Evolutionary conservation across 441 rosid species (phyloP).

Genomic region (Manihot esculenta): DNA sequence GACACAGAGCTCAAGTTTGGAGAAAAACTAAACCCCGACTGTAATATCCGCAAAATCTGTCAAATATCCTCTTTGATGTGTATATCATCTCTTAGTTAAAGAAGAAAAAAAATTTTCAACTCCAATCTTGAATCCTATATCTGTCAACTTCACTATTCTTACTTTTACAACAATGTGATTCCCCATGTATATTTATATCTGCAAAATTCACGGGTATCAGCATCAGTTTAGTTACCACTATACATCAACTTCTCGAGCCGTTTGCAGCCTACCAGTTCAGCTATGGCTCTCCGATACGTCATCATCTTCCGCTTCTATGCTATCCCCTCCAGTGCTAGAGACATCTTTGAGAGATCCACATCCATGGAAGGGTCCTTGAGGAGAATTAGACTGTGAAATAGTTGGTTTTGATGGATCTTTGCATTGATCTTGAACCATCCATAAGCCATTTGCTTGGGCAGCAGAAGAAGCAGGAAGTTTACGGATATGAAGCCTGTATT

Average conservation of each 20-base stretch:
- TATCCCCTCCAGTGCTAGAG: constrained; percentile 55
- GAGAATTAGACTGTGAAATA: constrained; percentile 54
- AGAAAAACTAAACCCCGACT: constrained; percentile 10
- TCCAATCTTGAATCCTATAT: constrained; percentile 17
- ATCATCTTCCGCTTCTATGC: constrained; percentile 60
- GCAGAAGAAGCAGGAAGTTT: constrained; percentile 37
- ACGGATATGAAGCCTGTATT: constrained; percentile 75
- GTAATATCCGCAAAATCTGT: constrained; percentile 20
- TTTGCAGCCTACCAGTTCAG: constrained; percentile 53
- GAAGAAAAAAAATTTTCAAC: not conserved
- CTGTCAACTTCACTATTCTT: constrained; percentile 23
- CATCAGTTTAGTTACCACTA: constrained; percentile 35
- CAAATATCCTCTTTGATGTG: constrained; percentile 6
- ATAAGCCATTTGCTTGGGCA: constrained; percentile 43
- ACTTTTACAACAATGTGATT: constrained; percentile 21
- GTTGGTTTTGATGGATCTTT: constrained; percentile 41
- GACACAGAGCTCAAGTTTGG: not conserved
- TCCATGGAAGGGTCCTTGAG: constrained; percentile 64
- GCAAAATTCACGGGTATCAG: constrained; percentile 49
- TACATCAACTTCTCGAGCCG: constrained; percentile 38
- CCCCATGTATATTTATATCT: constrained; percentile 36
- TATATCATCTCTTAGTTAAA: constrained; percentile 1
- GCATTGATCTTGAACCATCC: constrained; percentile 49
- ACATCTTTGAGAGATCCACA: constrained; percentile 44
- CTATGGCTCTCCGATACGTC: constrained; percentile 67